A percentile compares a stretch with the other conserved stretches of the same genome.
Conservation (phyloP, 805 yeast species). For the Schizosaccharomyces japonicus region DNA sequence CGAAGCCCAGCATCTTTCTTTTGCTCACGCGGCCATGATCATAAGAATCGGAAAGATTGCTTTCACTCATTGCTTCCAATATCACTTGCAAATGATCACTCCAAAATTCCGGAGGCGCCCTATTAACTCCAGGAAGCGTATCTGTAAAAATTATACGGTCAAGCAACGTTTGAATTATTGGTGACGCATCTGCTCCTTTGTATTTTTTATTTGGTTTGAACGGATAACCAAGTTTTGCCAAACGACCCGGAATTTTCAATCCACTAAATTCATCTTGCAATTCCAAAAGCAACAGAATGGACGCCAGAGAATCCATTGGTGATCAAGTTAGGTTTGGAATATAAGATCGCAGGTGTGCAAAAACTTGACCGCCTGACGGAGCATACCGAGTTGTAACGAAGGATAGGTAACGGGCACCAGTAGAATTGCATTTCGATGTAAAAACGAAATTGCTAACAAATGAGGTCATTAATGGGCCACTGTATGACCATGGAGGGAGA, state of each 20-base stretch:
- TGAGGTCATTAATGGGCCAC: too few species aligned
- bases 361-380: too few species aligned
- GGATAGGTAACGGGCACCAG: too few species aligned
- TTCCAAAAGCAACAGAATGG: background rate
- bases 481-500: too few species aligned
- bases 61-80: background rate
- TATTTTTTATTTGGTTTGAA: background rate
- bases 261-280: constrained; percentile 2
- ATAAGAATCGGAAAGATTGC: constrained; percentile 4
- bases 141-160: background rate
- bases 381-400: too few species aligned
- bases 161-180: background rate
- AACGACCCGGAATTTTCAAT: background rate
- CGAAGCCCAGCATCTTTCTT: constrained; percentile 4
- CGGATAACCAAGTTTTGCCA: background rate
- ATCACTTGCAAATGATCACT: background rate
- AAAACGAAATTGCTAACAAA: too few species aligned
- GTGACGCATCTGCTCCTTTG: background rate
- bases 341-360: too few species aligned
- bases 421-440: too few species aligned
- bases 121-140: background rate
- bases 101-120: constrained; percentile 3
- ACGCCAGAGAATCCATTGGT: background rate
- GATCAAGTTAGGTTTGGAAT: too few species aligned
- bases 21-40: constrained; percentile 4